Evolutionary conservation across 345 rosid genomes (phyloP).

Genomic region (Hirschfeldia incana): DNA sequence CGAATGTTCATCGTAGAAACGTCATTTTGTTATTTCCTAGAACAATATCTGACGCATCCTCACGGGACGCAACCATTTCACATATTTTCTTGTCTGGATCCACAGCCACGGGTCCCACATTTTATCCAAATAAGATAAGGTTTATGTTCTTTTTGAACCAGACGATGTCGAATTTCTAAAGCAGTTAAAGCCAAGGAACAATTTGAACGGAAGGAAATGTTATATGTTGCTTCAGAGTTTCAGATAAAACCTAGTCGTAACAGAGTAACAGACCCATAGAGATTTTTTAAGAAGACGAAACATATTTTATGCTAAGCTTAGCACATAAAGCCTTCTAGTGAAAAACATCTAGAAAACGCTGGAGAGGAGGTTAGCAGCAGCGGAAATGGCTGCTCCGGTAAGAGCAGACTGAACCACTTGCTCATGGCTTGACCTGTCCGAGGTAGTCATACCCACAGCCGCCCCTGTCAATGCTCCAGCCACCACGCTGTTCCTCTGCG

Average conservation of each 20-base stretch:
- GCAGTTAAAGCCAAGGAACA: not conserved
- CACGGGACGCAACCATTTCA: not conserved
- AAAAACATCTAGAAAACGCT: slow-evolving; percentile 52
- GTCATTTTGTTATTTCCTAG: not conserved
- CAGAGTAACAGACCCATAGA: not conserved
- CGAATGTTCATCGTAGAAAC: not conserved
- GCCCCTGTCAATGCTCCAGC: slow-evolving; percentile 93
- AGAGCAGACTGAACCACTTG: slow-evolving; percentile 83
- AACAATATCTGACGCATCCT: not conserved
- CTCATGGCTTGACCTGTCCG: slow-evolving; percentile 68
- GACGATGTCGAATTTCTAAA: not conserved
- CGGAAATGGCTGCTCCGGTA: slow-evolving; percentile 88
- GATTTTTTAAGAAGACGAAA: not conserved
- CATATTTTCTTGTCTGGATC: not conserved
- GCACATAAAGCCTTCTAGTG: slow-evolving; percentile 1
- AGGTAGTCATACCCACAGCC: slow-evolving; percentile 70
- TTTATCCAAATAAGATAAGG: slow-evolving; percentile 12
- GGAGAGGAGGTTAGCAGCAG: slow-evolving; percentile 79
- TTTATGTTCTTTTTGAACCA: not conserved
- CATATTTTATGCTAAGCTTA: not conserved
- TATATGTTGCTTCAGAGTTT: slow-evolving; percentile 9
- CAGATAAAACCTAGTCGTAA: not conserved
- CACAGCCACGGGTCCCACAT: not conserved
- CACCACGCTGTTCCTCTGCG: slow-evolving; percentile 82
- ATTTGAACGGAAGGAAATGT: not conserved